Base-by-base conservation (phyloP, 352 stramenopile species). In the Globisporangium spinosum region DNA sequence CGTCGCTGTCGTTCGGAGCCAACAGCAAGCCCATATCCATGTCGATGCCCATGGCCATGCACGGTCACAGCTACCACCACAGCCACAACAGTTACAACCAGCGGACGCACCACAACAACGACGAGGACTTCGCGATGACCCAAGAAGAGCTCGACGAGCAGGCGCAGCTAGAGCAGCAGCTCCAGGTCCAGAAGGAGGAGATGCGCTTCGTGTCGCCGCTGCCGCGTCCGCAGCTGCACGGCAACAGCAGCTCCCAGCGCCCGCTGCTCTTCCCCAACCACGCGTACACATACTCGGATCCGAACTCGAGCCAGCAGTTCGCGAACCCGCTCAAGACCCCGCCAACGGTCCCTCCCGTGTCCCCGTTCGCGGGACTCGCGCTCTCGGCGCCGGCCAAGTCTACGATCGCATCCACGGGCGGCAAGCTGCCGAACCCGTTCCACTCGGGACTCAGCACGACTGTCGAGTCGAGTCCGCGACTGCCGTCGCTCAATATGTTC, bases 401-500 rank as follows among this genome's bases (percentile, higher is more conserved):
- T n/a, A 75, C 76, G 23, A 58, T 79, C 49, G 54, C 32, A 58
- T 65, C 61, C 27, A 51, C 51, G 27, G 58, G 45, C 34, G 49
- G 58, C 12, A 84, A 85, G 62, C 68, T 74, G 2, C 77, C 79
- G 23, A 92, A 92, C 66, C 84, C 84, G 40, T 93, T 93, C 57
- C 58, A 62, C 43, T 32, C 68, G 13, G 49, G 59, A 29, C 56
- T 78, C 27, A 78, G 60, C 58, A 75, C 66, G 64, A 88, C 75
- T 29, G 64, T 88, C n/a, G 85, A 91, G 61, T 87, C 72, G 49
- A 90, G 79, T 60, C 82, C 83, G 43, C 77, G 83, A 2, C 73
- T 93, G 10, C 85, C 85, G 58, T 91, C 83, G 64, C 73, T 93
- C 32, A 89, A 89, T 69, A 68, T 79, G 61, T 88, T 91, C 64